Evolutionary conservation across 495 filamentous ascomycete genomes (phyloP), one percentile per base, ranked within the genome.

Genomic region (Penicillium daleae): DNA sequence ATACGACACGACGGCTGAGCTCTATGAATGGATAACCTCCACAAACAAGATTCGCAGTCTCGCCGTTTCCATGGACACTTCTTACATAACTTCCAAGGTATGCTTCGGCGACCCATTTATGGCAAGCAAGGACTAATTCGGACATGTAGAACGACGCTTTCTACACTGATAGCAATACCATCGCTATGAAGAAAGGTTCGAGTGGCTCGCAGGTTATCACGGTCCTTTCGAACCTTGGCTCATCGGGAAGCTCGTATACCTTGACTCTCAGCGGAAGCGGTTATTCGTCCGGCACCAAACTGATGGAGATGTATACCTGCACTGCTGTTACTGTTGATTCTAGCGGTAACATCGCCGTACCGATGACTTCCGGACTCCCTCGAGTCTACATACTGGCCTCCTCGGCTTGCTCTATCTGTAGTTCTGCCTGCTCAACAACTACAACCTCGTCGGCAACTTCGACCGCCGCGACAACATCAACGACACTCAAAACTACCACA

Each of bases 121-220:
- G 17, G 6, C 6, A 10, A 21, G 2, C 1, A 0, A 1, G 40
- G 8, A 21, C 21, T 60, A 51, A 60, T 21, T 2, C 0, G 0
- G 12, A 17, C 13, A 10, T 12, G 13, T 35, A 74, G 72, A 73
- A 74, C 26, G 24, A 66, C 21, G 74, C 82, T 1, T 78, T 86
- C 50, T 87, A 84, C 70, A 78, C 75, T 6, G 84, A 87, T 58
- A 74, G 66, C 50, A 69, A 78, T 44, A 86, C 80, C 5, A 71
- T 91, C 22, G 87, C 80, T 5, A 81, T 88, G 73, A 78, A 85
- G 21, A 91, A 91, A 71, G 88, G 88, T 4, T 69, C 60, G n/a
- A 66, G 72, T 4, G 78, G 77, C 5, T 69, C 68, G 1, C 82
- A 85, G 59, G 72, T 88, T 44, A 74, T 90, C 42, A 81, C 81